phyloP scores from a whole-genome alignment of 352 stramenopile species.

The Pythium utonaiense region DNA sequence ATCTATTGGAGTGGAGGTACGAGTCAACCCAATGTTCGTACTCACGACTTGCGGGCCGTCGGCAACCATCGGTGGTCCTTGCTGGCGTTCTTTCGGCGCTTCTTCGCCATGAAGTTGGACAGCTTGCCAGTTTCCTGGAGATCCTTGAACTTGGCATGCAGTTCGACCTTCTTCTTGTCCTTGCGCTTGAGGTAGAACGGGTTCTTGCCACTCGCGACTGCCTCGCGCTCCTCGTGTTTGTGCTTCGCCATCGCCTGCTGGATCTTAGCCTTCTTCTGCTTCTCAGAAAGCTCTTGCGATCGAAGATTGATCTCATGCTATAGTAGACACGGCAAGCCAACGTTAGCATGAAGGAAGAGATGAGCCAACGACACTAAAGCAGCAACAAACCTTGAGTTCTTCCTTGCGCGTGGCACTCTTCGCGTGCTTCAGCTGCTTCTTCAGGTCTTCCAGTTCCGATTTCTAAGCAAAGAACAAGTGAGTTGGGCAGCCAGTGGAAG shows the following conservation, averaged over 20 bases:
- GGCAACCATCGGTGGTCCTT: slow-evolving; percentile 92
- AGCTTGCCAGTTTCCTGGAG: slow-evolving; percentile 85
- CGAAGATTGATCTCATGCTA: slow-evolving; percentile 69
- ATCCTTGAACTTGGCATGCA: slow-evolving; percentile 90
- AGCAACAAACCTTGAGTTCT: slow-evolving; percentile 60
- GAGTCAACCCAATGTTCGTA: neutral
- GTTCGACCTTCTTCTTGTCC: slow-evolving; percentile 89
- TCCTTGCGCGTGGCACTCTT: slow-evolving; percentile 71
- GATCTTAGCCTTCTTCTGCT: slow-evolving; percentile 76
- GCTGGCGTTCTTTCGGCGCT: slow-evolving; percentile 91
- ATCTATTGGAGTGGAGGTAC: neutral
- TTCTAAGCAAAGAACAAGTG: slow-evolving; percentile 29
- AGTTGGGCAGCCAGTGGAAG: neutral
- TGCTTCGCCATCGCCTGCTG: slow-evolving; percentile 64
- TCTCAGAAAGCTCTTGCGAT: slow-evolving; percentile 66
- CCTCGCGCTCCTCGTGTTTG: slow-evolving; percentile 85
- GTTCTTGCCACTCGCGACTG: slow-evolving; percentile 87
- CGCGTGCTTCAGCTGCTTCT: slow-evolving; percentile 66
- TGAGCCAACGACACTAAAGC: neutral
- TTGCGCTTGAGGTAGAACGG: slow-evolving; percentile 91
- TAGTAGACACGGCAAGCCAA: neutral
- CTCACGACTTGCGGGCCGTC: slow-evolving; percentile 64
- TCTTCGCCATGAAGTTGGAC: slow-evolving; percentile 92
- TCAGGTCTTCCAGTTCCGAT: slow-evolving; percentile 80
- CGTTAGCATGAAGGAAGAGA: neutral